A percentile compares a stretch with the other conserved stretches of the same genome.
phyloP scores from a whole-genome alignment of 495 filamentous ascomycete genomes.

The Penicillium desertorum region DNA sequence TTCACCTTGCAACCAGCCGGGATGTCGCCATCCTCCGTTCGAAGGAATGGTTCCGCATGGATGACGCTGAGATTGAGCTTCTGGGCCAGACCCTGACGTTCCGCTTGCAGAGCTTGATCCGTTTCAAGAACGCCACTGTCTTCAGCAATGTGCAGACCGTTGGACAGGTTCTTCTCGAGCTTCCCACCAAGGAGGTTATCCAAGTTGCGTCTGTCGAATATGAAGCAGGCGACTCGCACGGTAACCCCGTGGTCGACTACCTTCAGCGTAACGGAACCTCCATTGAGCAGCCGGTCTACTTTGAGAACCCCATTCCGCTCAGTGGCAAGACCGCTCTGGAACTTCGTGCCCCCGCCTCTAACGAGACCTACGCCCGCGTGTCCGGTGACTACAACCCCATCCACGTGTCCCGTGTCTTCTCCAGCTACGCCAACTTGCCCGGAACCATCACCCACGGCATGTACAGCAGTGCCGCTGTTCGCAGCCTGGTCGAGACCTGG shows the following conservation, averaged over 20 bases:
- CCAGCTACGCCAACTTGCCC: constrained; percentile 88
- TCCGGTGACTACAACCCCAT: constrained; percentile 99
- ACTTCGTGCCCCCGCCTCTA: constrained; percentile 89
- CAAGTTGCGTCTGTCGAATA: constrained; percentile 96
- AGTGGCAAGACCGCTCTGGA: constrained; percentile 86
- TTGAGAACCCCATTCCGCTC: constrained; percentile 94
- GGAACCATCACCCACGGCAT: constrained; percentile 99
- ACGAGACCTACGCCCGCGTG: constrained; percentile 96
- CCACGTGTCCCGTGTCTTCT: constrained; percentile 94
- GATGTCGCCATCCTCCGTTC: constrained; percentile 92
- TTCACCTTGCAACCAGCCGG: constrained; percentile 79
- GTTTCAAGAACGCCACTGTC: constrained; percentile 91
- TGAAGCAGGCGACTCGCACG: constrained; percentile 82
- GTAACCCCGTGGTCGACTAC: constrained; percentile 96
- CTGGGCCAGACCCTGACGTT: constrained; percentile 92
- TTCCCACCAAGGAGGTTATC: constrained; percentile 96
- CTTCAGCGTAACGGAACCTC: constrained; percentile 87
- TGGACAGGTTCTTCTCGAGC: constrained; percentile 88
- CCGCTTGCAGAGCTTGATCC: constrained; percentile 85
- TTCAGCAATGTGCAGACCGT: constrained; percentile 91
- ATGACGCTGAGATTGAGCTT: constrained; percentile 76
- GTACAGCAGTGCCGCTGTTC: constrained; percentile 98
- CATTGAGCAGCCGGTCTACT: constrained; percentile 95
- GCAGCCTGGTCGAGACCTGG: constrained; percentile 98
- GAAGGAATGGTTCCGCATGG: constrained; percentile 94